These are phyloP conservation scores for Dentipellis sp. DNA, from an alignment of 768 basidiomycete species.

Conservation along the genomic window DNA sequence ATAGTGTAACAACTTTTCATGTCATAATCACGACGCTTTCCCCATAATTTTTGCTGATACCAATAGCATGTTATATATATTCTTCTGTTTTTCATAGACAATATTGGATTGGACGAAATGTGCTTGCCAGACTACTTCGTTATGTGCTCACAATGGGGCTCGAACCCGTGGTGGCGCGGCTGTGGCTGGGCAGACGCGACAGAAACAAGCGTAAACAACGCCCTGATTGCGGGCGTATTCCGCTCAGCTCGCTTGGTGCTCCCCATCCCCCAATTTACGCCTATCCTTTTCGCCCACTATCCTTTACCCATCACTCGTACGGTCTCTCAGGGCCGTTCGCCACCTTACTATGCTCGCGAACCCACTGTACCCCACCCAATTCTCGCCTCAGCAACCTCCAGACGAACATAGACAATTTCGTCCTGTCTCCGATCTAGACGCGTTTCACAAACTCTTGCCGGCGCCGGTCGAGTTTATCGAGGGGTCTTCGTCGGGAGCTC, in stretches of 20 bases:
- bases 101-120: too few species aligned
- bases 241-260: not conserved
- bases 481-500: slow-evolving; percentile 69
- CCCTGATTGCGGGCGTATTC: not conserved
- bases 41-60: too few species aligned
- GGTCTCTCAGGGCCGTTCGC: not conserved
- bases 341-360: slow-evolving; percentile 48
- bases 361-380: slow-evolving; percentile 45
- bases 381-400: slow-evolving; percentile 42
- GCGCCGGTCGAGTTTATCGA: slow-evolving; percentile 80
- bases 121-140: too few species aligned
- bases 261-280: not conserved
- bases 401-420: slow-evolving; percentile 49
- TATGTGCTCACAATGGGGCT: not conserved
- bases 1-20: too few species aligned
- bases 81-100: too few species aligned
- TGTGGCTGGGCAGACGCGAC: not conserved
- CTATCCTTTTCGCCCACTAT: not conserved
- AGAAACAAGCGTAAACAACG: not conserved
- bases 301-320: not conserved
- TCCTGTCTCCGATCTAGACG: slow-evolving; percentile 62
- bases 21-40: too few species aligned
- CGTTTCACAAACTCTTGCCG: slow-evolving; percentile 70
- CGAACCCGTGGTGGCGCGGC: not conserved
- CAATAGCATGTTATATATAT: too few species aligned